phyloP scores from a whole-genome alignment of 2,329 filamentous ascomycete genomes.

The Fusarium austroafricanum region DNA sequence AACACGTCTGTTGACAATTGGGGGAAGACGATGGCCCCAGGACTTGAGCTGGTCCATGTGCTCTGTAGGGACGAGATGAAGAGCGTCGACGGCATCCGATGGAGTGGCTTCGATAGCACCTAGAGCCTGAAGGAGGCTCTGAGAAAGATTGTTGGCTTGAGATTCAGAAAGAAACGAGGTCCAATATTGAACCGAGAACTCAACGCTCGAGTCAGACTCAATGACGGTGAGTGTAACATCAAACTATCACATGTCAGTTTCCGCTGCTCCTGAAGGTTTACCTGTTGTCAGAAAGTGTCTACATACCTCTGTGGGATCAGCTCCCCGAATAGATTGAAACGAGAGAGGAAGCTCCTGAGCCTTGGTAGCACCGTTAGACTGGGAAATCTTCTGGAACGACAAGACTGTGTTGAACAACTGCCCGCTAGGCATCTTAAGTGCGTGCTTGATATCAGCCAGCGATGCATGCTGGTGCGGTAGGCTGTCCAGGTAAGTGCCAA shows the following conservation, averaged over 20 bases:
- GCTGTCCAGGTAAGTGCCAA: slow-evolving; percentile 1
- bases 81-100: neutral
- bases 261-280: neutral
- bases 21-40: neutral
- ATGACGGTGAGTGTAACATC: neutral
- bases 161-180: neutral
- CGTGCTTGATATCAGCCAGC: slow-evolving; percentile 10
- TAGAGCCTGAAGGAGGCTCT: slow-evolving; percentile 1
- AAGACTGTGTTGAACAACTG: neutral
- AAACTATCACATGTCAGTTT: neutral
- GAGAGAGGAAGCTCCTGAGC: neutral
- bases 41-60: neutral
- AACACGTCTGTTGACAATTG: neutral
- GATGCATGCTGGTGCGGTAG: slow-evolving; percentile 15
- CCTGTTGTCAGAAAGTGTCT: neutral
- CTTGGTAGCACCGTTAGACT: neutral
- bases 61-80: neutral
- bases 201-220: neutral
- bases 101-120: neutral
- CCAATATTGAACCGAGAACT: neutral
- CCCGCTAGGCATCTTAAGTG: neutral
- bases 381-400: neutral
- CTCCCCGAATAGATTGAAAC: neutral
- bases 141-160: neutral
- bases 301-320: slow-evolving; percentile 2